A percentile compares a stretch with the other conserved stretches of the same genome.
These are phyloP conservation scores for Erythrophleum ivorense DNA, from an alignment of 331 rosid genomes.

Conservation along the genomic window DNA sequence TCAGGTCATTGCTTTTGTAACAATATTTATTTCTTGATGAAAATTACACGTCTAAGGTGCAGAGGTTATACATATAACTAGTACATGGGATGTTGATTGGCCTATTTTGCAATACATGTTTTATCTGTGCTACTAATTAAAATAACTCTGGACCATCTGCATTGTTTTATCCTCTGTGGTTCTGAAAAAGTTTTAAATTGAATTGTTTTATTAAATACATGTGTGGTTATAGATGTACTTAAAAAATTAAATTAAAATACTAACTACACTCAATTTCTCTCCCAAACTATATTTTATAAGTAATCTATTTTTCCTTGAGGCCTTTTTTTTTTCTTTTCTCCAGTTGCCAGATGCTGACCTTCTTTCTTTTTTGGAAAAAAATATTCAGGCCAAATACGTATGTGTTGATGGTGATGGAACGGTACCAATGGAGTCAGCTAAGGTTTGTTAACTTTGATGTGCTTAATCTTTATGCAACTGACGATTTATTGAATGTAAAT, in stretches of 20 bases:
- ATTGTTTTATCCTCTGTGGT: background rate
- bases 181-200: background rate
- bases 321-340: background rate
- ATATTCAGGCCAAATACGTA: constrained; percentile 69
- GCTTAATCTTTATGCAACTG: constrained; percentile 30
- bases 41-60: constrained; percentile 5
- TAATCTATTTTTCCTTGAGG: background rate
- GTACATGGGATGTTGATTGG: constrained; percentile 18
- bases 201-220: constrained; percentile 17
- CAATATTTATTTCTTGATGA: constrained; percentile 10
- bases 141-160: no score
- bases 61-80: constrained; percentile 19
- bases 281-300: background rate
- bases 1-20: constrained; percentile 59
- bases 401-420: constrained; percentile 96
- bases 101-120: background rate
- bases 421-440: constrained; percentile 88
- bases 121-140: constrained; percentile 2
- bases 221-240: constrained; percentile 1
- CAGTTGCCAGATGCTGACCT: constrained; percentile 31
- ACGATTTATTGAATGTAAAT: constrained; percentile 21
- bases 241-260: constrained; percentile 6
- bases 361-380: background rate
- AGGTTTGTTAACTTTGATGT: constrained; percentile 57
- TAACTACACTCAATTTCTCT: background rate